These are phyloP conservation scores for Yarrowia divulgata DNA, from an alignment of 805 yeast genomes.

Conservation along the genomic window DNA sequence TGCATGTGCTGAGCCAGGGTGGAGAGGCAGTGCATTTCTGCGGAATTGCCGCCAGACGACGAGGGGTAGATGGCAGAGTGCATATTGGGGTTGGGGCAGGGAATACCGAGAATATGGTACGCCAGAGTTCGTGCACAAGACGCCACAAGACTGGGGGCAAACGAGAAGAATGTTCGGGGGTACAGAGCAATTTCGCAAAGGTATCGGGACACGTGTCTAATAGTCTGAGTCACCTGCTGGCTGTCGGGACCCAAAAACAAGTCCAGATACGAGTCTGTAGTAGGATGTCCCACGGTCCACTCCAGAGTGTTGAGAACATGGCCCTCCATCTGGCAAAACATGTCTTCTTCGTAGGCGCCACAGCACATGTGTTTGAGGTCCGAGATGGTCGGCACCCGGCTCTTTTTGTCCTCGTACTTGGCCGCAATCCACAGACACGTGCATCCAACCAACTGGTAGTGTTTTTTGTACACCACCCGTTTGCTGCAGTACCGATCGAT, in stretches of 20 bases:
- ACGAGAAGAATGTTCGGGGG: slow-evolving; percentile 43
- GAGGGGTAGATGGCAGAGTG: slow-evolving; percentile 29
- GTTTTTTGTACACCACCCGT: slow-evolving; percentile 82
- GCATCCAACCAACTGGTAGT: slow-evolving; percentile 87
- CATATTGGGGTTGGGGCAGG: slow-evolving; percentile 41
- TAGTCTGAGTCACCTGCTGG: slow-evolving; percentile 40
- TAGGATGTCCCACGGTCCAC: slow-evolving; percentile 75
- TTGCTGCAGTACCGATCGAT: slow-evolving; percentile 92
- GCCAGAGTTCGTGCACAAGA: slow-evolving; percentile 42
- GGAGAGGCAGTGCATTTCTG: slow-evolving; percentile 49
- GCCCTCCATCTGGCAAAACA: slow-evolving; percentile 78
- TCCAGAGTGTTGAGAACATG: slow-evolving; percentile 74
- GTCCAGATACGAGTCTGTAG: slow-evolving; percentile 56
- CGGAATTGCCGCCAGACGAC: slow-evolving; percentile 9
- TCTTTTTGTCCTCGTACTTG: slow-evolving; percentile 78
- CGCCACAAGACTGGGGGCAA: slow-evolving; percentile 16
- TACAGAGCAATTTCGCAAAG: slow-evolving; percentile 53
- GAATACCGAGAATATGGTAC: slow-evolving; percentile 42
- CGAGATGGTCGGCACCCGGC: slow-evolving; percentile 72
- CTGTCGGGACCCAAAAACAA: slow-evolving; percentile 43
- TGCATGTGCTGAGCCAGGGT: slow-evolving; percentile 51
- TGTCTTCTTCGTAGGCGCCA: slow-evolving; percentile 63
- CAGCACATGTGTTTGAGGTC: slow-evolving; percentile 80
- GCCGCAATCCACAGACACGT: slow-evolving; percentile 94
- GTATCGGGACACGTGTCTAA: slow-evolving; percentile 49